phyloP scores from a whole-genome alignment of 2,329 filamentous ascomycete genomes.

The Rugonectria rugulosa region DNA sequence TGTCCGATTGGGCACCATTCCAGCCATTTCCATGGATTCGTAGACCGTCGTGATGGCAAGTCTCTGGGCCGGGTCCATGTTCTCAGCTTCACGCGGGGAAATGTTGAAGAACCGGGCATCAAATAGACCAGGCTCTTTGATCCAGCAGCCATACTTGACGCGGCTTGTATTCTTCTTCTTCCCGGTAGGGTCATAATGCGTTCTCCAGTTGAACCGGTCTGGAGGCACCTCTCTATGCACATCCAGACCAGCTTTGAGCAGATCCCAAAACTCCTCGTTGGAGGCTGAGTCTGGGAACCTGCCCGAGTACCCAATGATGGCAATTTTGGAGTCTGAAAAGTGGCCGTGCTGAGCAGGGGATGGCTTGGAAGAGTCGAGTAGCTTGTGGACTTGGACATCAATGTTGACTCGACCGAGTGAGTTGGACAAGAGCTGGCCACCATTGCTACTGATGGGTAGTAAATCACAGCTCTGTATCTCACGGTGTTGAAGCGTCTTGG shows the following conservation, averaged over 20 bases:
- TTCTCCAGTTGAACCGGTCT: constrained; percentile 72
- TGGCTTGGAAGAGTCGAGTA: background rate
- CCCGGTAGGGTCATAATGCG: constrained; percentile 72
- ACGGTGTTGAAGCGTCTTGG: background rate
- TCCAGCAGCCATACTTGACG: constrained; percentile 73
- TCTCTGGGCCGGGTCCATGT: constrained; percentile 79
- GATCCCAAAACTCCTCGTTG: constrained; percentile 64
- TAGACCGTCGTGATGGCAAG: constrained; percentile 78
- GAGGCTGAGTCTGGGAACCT: constrained; percentile 55
- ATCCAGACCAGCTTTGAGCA: constrained; percentile 72
- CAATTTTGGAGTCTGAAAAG: constrained; percentile 64
- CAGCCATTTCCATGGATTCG: constrained; percentile 80
- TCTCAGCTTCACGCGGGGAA: constrained; percentile 77
- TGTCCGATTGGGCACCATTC: constrained; percentile 72
- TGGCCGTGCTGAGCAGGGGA: constrained; percentile 9
- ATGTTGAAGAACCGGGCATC: constrained; percentile 85
- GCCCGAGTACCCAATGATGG: constrained; percentile 74
- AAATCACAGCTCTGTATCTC: constrained; percentile 14
- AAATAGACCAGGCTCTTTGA: constrained; percentile 76
- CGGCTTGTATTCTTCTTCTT: constrained; percentile 73
- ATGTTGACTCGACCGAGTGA: constrained; percentile 13
- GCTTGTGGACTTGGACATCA: constrained; percentile 10
- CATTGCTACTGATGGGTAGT: constrained; percentile 24
- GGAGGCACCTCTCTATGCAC: constrained; percentile 69
- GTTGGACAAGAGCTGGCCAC: constrained; percentile 22